These are phyloP conservation scores for Chrysopogon serrulatus DNA, from an alignment of 176 grass and related monocot genomes.

Conservation along the genomic window DNA sequence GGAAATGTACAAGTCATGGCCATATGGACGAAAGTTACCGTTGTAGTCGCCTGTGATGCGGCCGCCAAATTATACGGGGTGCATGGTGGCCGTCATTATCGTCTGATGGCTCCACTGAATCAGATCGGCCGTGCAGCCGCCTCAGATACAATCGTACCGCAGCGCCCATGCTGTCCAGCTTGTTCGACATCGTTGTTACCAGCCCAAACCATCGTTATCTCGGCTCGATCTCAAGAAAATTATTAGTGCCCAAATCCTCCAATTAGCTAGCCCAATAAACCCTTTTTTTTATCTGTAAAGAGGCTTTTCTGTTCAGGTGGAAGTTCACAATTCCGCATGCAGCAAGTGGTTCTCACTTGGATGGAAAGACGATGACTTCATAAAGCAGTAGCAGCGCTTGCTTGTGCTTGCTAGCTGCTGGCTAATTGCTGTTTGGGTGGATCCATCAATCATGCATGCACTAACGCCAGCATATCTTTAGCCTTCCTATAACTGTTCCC, in stretches of 20 bases:
- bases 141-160: not conserved
- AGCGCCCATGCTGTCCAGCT: not conserved
- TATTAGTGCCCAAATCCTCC: not conserved
- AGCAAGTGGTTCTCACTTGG: slow-evolving; percentile 9
- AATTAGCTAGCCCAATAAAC: not conserved
- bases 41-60: slow-evolving; percentile 10
- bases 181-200: not conserved
- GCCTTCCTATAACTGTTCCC: not conserved
- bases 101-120: slow-evolving; percentile 18
- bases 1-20: not conserved
- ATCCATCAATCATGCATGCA: slow-evolving; percentile 33
- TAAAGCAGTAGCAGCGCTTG: not conserved
- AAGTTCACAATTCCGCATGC: not conserved
- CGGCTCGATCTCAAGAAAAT: not conserved
- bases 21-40: not conserved
- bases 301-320: not conserved
- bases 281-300: not conserved
- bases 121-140: not conserved
- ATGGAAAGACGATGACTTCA: slow-evolving; percentile 26
- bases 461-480: not conserved
- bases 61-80: not conserved
- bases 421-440: slow-evolving; percentile 14
- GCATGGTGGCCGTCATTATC: not conserved
- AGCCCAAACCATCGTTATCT: not conserved
- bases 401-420: not conserved